phyloP scores from a whole-genome alignment of 148 eudicot genomes.

The Bassia scoparia region DNA sequence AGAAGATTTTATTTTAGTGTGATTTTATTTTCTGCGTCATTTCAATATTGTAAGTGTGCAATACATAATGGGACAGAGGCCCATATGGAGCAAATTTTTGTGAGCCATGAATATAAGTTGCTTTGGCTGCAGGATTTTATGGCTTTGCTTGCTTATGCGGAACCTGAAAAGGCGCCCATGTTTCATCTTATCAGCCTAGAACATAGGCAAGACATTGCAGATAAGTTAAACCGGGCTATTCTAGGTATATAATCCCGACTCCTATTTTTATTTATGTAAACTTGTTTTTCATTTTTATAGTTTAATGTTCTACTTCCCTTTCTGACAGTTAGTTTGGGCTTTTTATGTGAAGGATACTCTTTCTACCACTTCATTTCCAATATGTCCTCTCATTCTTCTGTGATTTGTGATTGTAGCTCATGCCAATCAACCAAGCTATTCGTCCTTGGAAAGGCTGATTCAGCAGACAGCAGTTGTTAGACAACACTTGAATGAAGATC shows the following conservation, averaged over 20 bases:
- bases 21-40: no score
- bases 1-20: neutral
- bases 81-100: neutral
- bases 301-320: neutral
- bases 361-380: conserved; percentile 3
- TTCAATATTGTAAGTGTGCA: no score
- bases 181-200: conserved; percentile 69
- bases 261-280: neutral
- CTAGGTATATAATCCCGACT: conserved; percentile 54
- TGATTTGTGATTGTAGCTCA: conserved; percentile 44
- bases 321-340: neutral
- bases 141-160: conserved; percentile 86
- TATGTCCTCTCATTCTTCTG: conserved; percentile 12
- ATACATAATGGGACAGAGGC: no score
- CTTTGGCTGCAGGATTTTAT: conserved; percentile 61
- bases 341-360: neutral
- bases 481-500: conserved; percentile 65
- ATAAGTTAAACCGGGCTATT: conserved; percentile 73
- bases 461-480: conserved; percentile 74
- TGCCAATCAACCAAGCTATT: conserved; percentile 55
- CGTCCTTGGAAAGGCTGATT: conserved; percentile 74
- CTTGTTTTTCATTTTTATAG: neutral
- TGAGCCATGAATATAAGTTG: neutral
- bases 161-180: conserved; percentile 92
- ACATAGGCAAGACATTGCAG: conserved; percentile 65